Percentiles rank a stretch among this genome's conserved stretches.
phyloP scores from a whole-genome alignment of 306 rosid species.

The Corylus americana region DNA sequence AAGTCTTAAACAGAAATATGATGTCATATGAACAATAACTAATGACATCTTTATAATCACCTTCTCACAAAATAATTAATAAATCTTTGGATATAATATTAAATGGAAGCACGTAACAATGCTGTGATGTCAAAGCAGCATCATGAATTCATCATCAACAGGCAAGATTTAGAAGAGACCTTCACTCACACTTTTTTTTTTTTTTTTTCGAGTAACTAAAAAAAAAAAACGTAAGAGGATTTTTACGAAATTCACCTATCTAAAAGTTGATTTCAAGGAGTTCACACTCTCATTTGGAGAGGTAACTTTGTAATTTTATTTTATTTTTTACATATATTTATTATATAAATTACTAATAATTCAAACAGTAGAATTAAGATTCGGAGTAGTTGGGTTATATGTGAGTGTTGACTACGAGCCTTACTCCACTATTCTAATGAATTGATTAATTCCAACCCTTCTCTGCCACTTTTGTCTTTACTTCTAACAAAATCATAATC shows the following conservation, averaged over 20 bases:
- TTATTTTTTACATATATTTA: no score
- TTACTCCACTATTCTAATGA: constrained; percentile 1
- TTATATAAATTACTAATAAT: no score
- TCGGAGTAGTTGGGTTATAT: constrained; percentile 3
- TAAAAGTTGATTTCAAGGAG: no score
- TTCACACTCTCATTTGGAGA: no score
- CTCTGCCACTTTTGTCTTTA: constrained; percentile 27
- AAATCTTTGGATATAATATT: neutral
- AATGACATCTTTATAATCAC: neutral
- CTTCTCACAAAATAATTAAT: neutral
- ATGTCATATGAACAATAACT: no score
- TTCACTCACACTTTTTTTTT: no score
- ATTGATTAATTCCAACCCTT: constrained; percentile 29
- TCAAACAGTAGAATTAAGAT: no score
- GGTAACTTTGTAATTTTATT: no score
- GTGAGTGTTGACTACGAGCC: constrained; percentile 23
- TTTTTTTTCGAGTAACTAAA: no score
- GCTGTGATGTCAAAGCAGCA: constrained; percentile 45
- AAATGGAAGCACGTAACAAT: neutral
- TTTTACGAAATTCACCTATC: no score
- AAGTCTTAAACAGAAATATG: no score
- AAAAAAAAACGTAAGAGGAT: no score
- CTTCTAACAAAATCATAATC: constrained; percentile 42
- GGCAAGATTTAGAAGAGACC: neutral
- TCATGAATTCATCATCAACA: constrained; percentile 33